A percentile compares a stretch with the other conserved stretches of the same genome.
phyloP scores from a whole-genome alignment of 306 rosid species.

The Lathyrus aphaca region DNA sequence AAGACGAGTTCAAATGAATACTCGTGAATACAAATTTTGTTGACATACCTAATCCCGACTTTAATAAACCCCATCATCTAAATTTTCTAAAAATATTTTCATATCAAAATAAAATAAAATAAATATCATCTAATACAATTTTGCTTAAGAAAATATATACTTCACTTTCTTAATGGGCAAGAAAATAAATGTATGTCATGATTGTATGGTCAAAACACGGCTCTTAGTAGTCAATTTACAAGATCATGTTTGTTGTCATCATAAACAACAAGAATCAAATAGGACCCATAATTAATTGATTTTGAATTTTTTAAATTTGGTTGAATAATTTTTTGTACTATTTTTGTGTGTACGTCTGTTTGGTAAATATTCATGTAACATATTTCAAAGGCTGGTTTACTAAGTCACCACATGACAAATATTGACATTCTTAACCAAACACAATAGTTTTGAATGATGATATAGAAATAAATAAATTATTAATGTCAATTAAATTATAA shows the following conservation, averaged over 20 bases:
- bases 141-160: neutral
- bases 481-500: too few relatives aligned
- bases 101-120: too few relatives aligned
- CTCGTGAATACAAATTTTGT: too few relatives aligned
- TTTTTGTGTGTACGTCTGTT: neutral
- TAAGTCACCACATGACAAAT: slow-evolving; percentile 21
- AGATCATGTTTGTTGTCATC: slow-evolving; percentile 20
- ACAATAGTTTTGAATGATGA: too few relatives aligned
- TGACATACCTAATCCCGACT: too few relatives aligned
- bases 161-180: neutral
- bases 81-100: too few relatives aligned
- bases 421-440: neutral
- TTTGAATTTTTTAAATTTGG: slow-evolving; percentile 41
- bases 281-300: slow-evolving; percentile 25
- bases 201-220: slow-evolving; percentile 46
- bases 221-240: slow-evolving; percentile 26
- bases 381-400: slow-evolving; percentile 34
- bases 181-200: neutral
- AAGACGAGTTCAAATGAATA: too few relatives aligned
- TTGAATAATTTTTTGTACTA: slow-evolving; percentile 16
- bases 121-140: neutral
- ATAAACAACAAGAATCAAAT: slow-evolving; percentile 14
- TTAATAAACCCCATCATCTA: too few relatives aligned
- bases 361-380: neutral
- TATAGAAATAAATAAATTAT: too few relatives aligned